Evolutionary conservation across 257 asterid species (phyloP).

Genomic region (Misopates orontium): DNA sequence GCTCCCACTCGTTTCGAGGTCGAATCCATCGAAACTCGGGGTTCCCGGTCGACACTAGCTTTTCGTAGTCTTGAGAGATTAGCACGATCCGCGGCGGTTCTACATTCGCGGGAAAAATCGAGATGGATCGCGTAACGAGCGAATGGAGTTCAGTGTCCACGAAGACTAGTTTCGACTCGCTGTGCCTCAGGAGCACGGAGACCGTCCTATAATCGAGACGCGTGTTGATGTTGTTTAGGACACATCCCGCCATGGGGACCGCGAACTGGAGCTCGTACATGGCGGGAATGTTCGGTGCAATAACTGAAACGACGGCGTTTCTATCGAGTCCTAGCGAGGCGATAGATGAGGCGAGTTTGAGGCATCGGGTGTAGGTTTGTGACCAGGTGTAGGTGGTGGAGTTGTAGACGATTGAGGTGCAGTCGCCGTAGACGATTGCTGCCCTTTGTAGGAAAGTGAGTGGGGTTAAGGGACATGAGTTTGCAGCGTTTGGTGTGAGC

Average conservation of each 20-base stretch:
- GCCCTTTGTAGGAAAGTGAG: constrained; percentile 7
- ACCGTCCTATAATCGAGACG: neutral
- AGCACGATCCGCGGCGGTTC: neutral
- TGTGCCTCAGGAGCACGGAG: constrained; percentile 4
- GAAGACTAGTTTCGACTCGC: constrained; percentile 1
- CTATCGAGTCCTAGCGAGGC: neutral
- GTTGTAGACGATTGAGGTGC: neutral
- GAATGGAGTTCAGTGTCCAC: neutral
- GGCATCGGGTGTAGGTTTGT: neutral
- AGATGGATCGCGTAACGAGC: neutral
- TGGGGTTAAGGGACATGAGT: constrained; percentile 12
- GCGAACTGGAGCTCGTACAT: constrained; percentile 19
- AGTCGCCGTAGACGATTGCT: constrained; percentile 10
- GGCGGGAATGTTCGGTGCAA: constrained; percentile 9
- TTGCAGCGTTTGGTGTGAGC: neutral
- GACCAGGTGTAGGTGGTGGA: neutral
- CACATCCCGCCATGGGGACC: constrained; percentile 6
- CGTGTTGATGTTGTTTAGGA: constrained; percentile 1
- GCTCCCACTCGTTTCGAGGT: constrained; percentile 8
- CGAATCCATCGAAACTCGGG: neutral
- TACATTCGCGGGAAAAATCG: neutral
- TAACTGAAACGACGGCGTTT: neutral
- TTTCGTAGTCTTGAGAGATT: neutral
- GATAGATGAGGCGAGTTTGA: constrained; percentile 8
- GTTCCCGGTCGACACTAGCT: neutral